Conservation (phyloP, 768 basidiomycete genomes). For the Boletus reticuloceps region DNA sequence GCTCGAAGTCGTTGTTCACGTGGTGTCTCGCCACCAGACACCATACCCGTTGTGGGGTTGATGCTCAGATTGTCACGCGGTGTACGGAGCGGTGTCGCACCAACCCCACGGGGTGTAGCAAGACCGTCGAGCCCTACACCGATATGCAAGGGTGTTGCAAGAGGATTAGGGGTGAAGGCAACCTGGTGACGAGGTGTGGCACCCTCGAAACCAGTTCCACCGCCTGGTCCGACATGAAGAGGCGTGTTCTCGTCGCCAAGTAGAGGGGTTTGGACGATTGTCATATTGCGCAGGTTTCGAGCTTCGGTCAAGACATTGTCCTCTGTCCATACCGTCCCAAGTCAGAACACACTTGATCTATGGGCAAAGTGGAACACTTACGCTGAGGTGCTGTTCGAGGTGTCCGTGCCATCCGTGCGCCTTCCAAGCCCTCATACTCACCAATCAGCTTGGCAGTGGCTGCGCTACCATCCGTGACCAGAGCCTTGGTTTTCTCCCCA, state of each 20-base stretch:
- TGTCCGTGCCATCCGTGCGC: conserved; percentile 89
- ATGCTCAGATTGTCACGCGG: conserved; percentile 92
- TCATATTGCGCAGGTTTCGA: conserved; percentile 93
- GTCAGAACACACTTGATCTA: conserved; percentile 8
- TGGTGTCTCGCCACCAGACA: conserved; percentile 65
- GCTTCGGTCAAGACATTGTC: conserved; percentile 95
- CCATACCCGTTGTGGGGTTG: conserved; percentile 65
- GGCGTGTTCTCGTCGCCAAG: conserved; percentile 98
- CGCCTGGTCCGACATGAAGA: conserved; percentile 66
- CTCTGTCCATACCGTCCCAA: conserved; percentile 47
- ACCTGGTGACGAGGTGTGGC: conserved; percentile 92
- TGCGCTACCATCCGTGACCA: conserved; percentile 80
- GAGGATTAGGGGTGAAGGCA: conserved; percentile 93
- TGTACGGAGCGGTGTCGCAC: conserved; percentile 87
- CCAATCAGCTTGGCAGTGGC: conserved; percentile 85
- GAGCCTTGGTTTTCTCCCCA: conserved; percentile 81
- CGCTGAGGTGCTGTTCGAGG: conserved; percentile 93
- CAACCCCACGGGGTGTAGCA: conserved; percentile 53
- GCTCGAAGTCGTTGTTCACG: conserved; percentile 65
- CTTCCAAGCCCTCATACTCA: conserved; percentile 88
- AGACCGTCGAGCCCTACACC: conserved; percentile 44
- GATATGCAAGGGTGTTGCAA: conserved; percentile 75
- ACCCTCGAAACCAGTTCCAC: conserved; percentile 90
- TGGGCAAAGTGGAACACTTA: conserved; percentile 41
- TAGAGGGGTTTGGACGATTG: conserved; percentile 86